A percentile compares a stretch with the other conserved stretches of the same genome.
Conservation (phyloP, 805 yeast genomes). For the Ogataea glucozyma region DNA sequence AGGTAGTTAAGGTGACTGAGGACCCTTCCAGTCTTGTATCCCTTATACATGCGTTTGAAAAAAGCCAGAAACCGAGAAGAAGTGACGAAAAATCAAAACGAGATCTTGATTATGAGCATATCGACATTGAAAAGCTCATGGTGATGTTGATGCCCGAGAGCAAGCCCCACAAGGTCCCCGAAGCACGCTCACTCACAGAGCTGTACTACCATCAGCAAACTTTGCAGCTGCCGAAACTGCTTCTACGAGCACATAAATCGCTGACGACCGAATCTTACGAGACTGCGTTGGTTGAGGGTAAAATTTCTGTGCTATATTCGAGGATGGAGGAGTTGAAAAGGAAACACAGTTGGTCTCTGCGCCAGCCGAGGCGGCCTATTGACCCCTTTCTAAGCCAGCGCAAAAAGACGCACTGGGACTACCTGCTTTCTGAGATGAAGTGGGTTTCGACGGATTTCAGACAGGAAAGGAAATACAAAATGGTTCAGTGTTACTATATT, state of each 20-base stretch:
- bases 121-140: slow-evolving; percentile 45
- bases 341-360: slow-evolving; percentile 84
- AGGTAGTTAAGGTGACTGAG: too few relatives aligned
- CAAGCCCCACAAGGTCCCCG: slow-evolving; percentile 55
- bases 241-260: slow-evolving; percentile 85
- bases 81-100: slow-evolving; percentile 32
- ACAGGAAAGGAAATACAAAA: slow-evolving; percentile 67
- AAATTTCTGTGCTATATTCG: slow-evolving; percentile 83
- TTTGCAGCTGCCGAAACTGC: slow-evolving; percentile 74
- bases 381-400: slow-evolving; percentile 58
- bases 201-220: slow-evolving; percentile 86
- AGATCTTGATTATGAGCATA: slow-evolving; percentile 37
- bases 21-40: slow-evolving; percentile 33
- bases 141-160: slow-evolving; percentile 50
- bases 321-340: slow-evolving; percentile 90
- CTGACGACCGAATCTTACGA: slow-evolving; percentile 84
- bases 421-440: slow-evolving; percentile 69
- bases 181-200: slow-evolving; percentile 75
- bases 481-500: slow-evolving; percentile 66
- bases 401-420: slow-evolving; percentile 67
- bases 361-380: slow-evolving; percentile 72
- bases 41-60: slow-evolving; percentile 31
- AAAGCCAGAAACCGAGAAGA: slow-evolving; percentile 25
- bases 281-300: slow-evolving; percentile 83
- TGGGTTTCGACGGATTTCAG: slow-evolving; percentile 82